phyloP scores from a whole-genome alignment of 345 rosid genomes.

The Passiflora organensis region DNA sequence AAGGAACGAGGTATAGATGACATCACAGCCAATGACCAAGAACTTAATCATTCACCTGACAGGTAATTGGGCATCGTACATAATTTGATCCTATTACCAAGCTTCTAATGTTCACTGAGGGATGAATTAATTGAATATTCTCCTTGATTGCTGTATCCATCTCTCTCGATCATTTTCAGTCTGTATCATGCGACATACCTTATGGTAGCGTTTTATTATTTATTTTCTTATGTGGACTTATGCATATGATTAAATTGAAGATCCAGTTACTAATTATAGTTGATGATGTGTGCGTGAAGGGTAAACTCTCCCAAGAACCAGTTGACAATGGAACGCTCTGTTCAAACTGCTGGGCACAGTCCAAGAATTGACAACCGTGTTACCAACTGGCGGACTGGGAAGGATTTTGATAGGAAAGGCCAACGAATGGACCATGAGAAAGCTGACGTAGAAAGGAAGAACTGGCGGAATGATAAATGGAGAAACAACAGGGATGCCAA shows the following conservation, averaged over 20 bases:
- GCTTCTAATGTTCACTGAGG: too few relatives aligned
- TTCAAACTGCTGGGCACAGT: neutral
- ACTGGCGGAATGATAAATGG: conserved; percentile 16
- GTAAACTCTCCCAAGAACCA: conserved; percentile 16
- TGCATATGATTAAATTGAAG: neutral
- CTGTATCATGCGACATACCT: neutral
- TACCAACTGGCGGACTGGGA: conserved; percentile 7
- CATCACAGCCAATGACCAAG: conserved; percentile 8
- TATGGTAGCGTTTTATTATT: neutral
- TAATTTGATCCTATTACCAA: too few relatives aligned
- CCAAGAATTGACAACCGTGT: conserved; percentile 6
- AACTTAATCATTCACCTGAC: conserved; percentile 2
- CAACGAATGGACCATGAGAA: conserved; percentile 6
- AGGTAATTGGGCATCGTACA: too few relatives aligned
- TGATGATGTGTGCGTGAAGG: conserved; percentile 11
- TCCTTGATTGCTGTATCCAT: too few relatives aligned
- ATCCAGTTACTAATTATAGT: neutral
- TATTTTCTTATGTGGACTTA: too few relatives aligned
- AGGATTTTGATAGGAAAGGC: conserved; percentile 15
- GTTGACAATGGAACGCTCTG: conserved; percentile 5
- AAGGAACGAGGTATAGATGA: conserved; percentile 27
- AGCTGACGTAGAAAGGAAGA: conserved; percentile 13
- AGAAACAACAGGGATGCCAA: conserved; percentile 9
- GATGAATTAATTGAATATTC: too few relatives aligned
- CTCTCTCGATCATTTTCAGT: neutral